phyloP scores from a whole-genome alignment of 768 basidiomycete species.

The Kwoniella dendrophila region DNA sequence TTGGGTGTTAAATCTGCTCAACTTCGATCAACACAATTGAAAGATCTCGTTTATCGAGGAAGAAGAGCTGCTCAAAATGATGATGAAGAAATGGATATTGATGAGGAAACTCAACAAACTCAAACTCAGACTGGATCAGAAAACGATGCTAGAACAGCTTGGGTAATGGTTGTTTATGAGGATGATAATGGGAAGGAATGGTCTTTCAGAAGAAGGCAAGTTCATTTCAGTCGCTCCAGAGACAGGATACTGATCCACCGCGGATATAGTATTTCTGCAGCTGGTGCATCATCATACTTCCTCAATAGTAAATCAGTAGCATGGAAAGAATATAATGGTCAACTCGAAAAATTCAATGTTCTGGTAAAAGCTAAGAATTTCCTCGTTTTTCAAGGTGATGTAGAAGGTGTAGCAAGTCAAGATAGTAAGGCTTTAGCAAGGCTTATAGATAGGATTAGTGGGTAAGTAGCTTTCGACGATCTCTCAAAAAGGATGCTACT shows the following conservation, averaged over 20 bases:
- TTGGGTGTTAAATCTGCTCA: constrained; percentile 94
- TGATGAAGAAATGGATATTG: constrained; percentile 38
- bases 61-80: constrained; percentile 56
- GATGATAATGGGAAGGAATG: constrained; percentile 79
- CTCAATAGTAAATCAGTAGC: constrained; percentile 79
- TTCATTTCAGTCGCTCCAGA: constrained; percentile 30
- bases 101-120: constrained; percentile 57
- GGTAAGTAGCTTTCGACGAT: constrained; percentile 56
- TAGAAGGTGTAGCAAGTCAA: constrained; percentile 95
- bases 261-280: constrained; percentile 72
- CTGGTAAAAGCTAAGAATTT: constrained; percentile 99
- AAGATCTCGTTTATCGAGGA: constrained; percentile 96
- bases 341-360: constrained; percentile 85
- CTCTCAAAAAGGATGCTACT: not conserved
- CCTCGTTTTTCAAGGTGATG: constrained; percentile 98
- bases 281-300: constrained; percentile 86
- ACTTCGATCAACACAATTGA: constrained; percentile 86
- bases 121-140: constrained; percentile 63
- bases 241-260: not conserved
- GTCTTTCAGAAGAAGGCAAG: constrained; percentile 89
- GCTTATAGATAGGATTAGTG: constrained; percentile 93
- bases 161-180: constrained; percentile 89
- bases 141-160: constrained; percentile 85
- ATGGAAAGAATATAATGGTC: constrained; percentile 83
- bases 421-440: constrained; percentile 84